phyloP scores from a whole-genome alignment of 1,284 basidiomycete genomes.

The Ceratorhiza oryzae-sativae region DNA sequence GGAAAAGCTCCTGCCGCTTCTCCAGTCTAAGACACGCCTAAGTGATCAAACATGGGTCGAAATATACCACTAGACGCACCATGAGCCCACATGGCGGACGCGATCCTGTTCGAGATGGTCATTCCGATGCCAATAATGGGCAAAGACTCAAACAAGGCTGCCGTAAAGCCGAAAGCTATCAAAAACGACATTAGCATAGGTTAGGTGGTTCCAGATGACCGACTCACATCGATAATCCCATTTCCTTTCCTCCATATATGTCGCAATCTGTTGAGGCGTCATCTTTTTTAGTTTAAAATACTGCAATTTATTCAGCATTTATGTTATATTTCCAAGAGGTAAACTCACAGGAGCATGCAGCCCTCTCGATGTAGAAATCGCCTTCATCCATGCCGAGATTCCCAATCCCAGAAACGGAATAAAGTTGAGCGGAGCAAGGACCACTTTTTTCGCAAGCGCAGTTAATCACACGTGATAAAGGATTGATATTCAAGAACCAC shows the following conservation, averaged over 20 bases:
- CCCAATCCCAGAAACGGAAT: slow-evolving; percentile 73
- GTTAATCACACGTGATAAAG: no score
- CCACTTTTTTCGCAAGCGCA: slow-evolving; percentile 56
- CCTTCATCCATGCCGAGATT: slow-evolving; percentile 69
- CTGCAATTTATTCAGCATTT: slow-evolving; percentile 51
- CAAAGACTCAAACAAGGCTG: slow-evolving; percentile 76
- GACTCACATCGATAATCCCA: slow-evolving; percentile 79
- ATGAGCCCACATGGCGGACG: slow-evolving; percentile 90
- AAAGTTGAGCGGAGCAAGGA: slow-evolving; percentile 72
- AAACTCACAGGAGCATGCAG: slow-evolving; percentile 70
- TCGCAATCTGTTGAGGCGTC: slow-evolving; percentile 67
- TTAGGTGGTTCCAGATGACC: background rate
- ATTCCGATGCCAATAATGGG: slow-evolving; percentile 82
- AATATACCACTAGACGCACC: no score
- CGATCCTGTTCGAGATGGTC: slow-evolving; percentile 83
- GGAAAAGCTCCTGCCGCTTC: slow-evolving; percentile 75
- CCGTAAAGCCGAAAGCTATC: slow-evolving; percentile 84
- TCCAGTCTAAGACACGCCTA: slow-evolving; percentile 66
- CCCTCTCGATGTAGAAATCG: slow-evolving; percentile 70
- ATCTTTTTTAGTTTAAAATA: slow-evolving; percentile 86
- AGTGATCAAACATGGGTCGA: no score
- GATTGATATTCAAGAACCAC: slow-evolving; percentile 45
- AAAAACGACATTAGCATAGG: background rate
- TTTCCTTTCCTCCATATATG: slow-evolving; percentile 85
- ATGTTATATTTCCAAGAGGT: background rate